These are phyloP conservation scores for Globisporangium heterothallicum DNA, from an alignment of 352 stramenopile species.

Conservation along the genomic window DNA sequence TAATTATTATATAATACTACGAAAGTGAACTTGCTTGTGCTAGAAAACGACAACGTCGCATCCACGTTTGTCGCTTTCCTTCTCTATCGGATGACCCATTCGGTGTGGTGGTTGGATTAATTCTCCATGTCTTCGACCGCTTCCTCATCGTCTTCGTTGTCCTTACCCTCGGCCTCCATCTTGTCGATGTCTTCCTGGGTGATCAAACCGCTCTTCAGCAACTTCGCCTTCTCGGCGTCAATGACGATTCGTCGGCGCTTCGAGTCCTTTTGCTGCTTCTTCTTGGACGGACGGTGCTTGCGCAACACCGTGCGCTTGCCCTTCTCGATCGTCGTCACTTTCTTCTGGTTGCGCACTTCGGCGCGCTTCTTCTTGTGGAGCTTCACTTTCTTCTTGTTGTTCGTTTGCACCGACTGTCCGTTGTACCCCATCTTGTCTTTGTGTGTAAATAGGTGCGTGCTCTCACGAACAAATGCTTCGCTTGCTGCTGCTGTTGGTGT, in stretches of 20 bases:
- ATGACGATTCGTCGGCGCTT: slow-evolving; percentile 73
- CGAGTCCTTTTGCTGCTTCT: slow-evolving; percentile 81
- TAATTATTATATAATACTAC: slow-evolving; percentile 14
- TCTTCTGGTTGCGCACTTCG: slow-evolving; percentile 75
- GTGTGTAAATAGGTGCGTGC: too few relatives aligned
- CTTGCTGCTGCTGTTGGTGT: not conserved
- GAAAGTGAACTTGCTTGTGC: not conserved
- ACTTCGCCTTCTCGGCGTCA: slow-evolving; percentile 67
- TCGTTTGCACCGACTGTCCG: slow-evolving; percentile 60
- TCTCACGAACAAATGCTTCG: too few relatives aligned
- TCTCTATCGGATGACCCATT: not conserved
- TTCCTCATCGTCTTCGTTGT: slow-evolving; percentile 27
- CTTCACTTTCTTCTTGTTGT: slow-evolving; percentile 88
- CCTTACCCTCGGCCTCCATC: slow-evolving; percentile 45
- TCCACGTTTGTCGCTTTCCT: not conserved
- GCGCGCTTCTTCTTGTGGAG: slow-evolving; percentile 80
- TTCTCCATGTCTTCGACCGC: slow-evolving; percentile 41
- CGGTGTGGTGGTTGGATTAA: too few relatives aligned
- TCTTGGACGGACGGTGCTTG: slow-evolving; percentile 72
- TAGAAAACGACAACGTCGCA: not conserved
- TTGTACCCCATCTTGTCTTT: slow-evolving; percentile 34
- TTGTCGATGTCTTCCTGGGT: slow-evolving; percentile 83
- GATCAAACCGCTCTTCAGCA: slow-evolving; percentile 73
- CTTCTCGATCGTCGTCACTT: slow-evolving; percentile 57
- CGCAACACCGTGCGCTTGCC: slow-evolving; percentile 51